These are phyloP conservation scores for Piper betle DNA, from an alignment of 164 flowering plant genomes.

Conservation along the genomic window DNA sequence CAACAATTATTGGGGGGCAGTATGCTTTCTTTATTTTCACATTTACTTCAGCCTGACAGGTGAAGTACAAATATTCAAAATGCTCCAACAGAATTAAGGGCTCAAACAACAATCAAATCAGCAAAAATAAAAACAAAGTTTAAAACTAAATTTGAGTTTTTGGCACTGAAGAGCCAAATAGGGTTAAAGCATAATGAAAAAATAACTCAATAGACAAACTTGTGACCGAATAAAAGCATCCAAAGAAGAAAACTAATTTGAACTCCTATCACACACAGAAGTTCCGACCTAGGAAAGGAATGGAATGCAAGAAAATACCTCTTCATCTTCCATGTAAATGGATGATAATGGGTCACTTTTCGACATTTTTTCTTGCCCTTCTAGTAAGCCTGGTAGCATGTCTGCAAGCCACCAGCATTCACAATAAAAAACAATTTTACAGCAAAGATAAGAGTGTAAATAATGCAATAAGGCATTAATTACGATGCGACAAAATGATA, in stretches of 20 bases:
- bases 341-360: slow-evolving; percentile 89
- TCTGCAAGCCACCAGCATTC: slow-evolving; percentile 31
- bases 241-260: not conserved
- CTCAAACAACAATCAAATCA: slow-evolving; percentile 5
- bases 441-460: not conserved
- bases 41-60: slow-evolving; percentile 69
- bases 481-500: slow-evolving; percentile 91
- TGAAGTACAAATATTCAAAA: not conserved
- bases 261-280: not conserved
- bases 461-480: not conserved
- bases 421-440: not conserved
- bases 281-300: too few species aligned
- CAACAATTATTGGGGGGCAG: slow-evolving; percentile 59
- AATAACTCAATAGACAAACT: too few species aligned
- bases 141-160: too few species aligned
- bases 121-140: too few species aligned
- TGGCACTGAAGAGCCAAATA: too few species aligned
- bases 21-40: slow-evolving; percentile 86
- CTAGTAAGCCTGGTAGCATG: slow-evolving; percentile 73
- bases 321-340: slow-evolving; percentile 92
- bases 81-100: too few species aligned
- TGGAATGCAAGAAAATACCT: slow-evolving; percentile 32
- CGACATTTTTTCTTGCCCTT: slow-evolving; percentile 98
- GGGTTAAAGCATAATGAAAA: too few species aligned
- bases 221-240: too few species aligned